Base-by-base conservation (phyloP, 129 eudicot genomes). In the Flaveria brownii region DNA sequence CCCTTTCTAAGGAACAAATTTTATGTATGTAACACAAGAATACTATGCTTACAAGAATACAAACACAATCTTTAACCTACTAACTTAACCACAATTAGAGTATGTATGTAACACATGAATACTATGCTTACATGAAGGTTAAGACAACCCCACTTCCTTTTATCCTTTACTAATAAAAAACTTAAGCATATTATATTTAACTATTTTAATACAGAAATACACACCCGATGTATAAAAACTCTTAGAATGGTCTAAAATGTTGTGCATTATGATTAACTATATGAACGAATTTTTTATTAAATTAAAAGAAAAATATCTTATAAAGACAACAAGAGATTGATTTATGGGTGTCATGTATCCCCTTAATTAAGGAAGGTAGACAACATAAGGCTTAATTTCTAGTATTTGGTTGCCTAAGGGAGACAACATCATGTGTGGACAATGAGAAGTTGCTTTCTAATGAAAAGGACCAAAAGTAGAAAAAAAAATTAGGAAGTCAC, bases 341-440 rank as follows among this genome's bases (percentile, higher is more conserved):
- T 30, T 28, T 47, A 13, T 33, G 30, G 22, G 20, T 55, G 49
- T 25, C 57, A 12, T 51, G 64, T 62, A 79, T 72, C 49, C 74
- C 78, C 75, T 72, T 65, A 17, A 73, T 80, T 14, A 67, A 74
- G 80, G 75, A 80, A 80, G 41, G 61, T 57, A 33, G 71, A 80
- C 80, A 74, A 67, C 43, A 67, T 66, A 28, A 55, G 75, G 22
- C 64, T 56, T 56, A 65, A 45, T 28, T 74, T 66, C 65, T 66
- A 74, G 80, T 56, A 57, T 80, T 67, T 80, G 68, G 84, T 80
- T 67, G 79, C 54, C 70, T 33, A 73, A 28, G 51, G 78, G 74
- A 61, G 84, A 80, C 84, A 80, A 64, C 42, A 43, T 66, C 84
- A 80, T 74, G 84, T 73, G 84, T 80, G 25, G 80, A 80, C 75